A percentile compares a stretch with the other conserved stretches of the same genome.
These are phyloP conservation scores for Metschnikowia cubensis DNA, from an alignment of 805 yeast species.

Conservation along the genomic window DNA sequence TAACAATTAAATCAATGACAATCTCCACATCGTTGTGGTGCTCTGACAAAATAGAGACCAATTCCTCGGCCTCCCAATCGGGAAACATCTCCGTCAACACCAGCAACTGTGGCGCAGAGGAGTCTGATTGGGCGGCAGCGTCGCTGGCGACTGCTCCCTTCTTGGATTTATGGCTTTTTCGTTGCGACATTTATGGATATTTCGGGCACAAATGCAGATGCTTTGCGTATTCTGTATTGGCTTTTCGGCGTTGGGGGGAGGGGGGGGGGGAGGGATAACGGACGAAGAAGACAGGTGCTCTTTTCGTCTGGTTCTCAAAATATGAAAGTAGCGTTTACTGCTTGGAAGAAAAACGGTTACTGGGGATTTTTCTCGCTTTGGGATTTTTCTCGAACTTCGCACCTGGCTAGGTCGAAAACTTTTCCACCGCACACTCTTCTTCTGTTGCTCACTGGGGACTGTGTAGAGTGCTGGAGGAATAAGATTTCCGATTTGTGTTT, in stretches of 20 bases:
- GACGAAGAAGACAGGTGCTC: not conserved
- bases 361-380: not conserved
- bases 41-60: conserved; percentile 70
- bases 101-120: conserved; percentile 30
- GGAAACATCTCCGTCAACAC: conserved; percentile 85
- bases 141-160: conserved; percentile 11
- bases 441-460: conserved; percentile 1
- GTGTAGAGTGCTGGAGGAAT: not conserved
- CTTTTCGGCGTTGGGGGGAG: not conserved
- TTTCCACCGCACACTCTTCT: conserved; percentile 3
- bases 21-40: conserved; percentile 67
- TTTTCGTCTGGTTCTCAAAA: not conserved
- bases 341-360: conserved; percentile 3
- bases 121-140: conserved; percentile 3
- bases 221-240: conserved; percentile 2
- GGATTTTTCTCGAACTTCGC: conserved; percentile 5
- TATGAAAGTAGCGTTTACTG: conserved; percentile 3
- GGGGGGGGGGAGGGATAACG: not conserved
- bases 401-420: conserved; percentile 3
- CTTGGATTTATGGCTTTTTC: conserved; percentile 16
- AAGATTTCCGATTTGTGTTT: too few species aligned
- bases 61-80: conserved; percentile 88
- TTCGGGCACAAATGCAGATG: conserved; percentile 1
- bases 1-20: conserved; percentile 82
- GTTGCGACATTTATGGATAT: conserved; percentile 16